phyloP scores from a whole-genome alignment of 176 grass and related monocot genomes.

The Calamus simplicifolius region DNA sequence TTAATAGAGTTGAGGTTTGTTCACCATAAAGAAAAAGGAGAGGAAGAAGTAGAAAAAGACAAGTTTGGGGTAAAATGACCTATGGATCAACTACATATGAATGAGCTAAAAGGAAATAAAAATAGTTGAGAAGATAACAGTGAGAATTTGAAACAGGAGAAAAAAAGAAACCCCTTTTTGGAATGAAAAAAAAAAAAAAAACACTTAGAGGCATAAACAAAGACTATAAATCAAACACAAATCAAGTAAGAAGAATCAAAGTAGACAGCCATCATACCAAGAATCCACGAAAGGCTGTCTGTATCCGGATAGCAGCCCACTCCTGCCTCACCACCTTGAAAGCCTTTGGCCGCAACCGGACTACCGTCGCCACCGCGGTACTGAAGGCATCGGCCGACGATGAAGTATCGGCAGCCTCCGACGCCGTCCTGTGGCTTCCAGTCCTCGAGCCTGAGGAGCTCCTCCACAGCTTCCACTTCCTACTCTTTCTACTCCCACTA shows the following conservation, averaged over 20 bases:
- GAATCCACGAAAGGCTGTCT: slow-evolving; percentile 73
- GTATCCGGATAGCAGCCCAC: slow-evolving; percentile 66
- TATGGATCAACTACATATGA: too few species aligned
- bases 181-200: too few species aligned
- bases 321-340: slow-evolving; percentile 58
- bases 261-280: slow-evolving; percentile 24
- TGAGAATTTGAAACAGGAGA: too few species aligned
- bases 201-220: too few species aligned
- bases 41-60: too few species aligned
- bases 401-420: slow-evolving; percentile 45
- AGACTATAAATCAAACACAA: too few species aligned
- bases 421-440: slow-evolving; percentile 19
- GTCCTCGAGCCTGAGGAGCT: slow-evolving; percentile 40
- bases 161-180: too few species aligned
- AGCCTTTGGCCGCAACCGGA: slow-evolving; percentile 49
- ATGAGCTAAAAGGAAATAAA: too few species aligned
- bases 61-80: too few species aligned
- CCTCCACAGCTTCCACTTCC: slow-evolving; percentile 76
- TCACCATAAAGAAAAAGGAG: too few species aligned
- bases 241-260: background rate
- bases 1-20: too few species aligned
- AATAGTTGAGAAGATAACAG: too few species aligned
- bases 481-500: slow-evolving; percentile 19
- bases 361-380: slow-evolving; percentile 46
- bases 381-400: slow-evolving; percentile 42